A percentile compares a stretch with the other conserved stretches of the same genome.
Conservation (phyloP, 257 asterid species). For the Pogostemon cablin region DNA sequence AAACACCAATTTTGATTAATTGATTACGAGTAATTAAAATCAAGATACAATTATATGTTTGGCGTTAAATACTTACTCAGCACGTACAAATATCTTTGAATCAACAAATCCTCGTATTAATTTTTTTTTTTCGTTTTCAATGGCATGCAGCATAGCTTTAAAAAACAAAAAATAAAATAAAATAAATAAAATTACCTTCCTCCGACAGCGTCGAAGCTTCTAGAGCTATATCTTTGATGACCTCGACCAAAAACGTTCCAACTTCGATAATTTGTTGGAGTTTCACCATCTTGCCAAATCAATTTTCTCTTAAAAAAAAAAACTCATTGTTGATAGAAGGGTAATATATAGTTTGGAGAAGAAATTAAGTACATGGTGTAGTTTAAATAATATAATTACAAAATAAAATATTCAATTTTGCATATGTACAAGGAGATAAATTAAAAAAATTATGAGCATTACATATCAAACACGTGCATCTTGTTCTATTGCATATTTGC, state of each 20-base stretch:
- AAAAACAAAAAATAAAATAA: neutral
- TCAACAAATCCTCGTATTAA: too few relatives aligned
- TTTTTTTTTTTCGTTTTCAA: too few relatives aligned
- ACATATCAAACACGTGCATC: too few relatives aligned
- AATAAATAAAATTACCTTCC: slow-evolving; percentile 7
- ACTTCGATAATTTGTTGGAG: neutral
- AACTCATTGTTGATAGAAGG: neutral
- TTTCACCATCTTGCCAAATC: neutral
- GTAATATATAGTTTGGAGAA: neutral
- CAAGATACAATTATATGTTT: neutral
- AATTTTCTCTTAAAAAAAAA: slow-evolving; percentile 23
- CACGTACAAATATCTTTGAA: too few relatives aligned
- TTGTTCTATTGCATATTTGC: too few relatives aligned
- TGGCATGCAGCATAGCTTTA: neutral
- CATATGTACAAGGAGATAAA: too few relatives aligned
- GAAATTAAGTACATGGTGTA: neutral
- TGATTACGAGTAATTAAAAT: neutral
- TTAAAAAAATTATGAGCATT: too few relatives aligned
- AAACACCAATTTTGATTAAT: neutral
- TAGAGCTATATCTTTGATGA: slow-evolving; percentile 17
- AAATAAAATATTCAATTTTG: too few relatives aligned
- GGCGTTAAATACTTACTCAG: too few relatives aligned
- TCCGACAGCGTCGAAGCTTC: neutral
- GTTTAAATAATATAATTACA: too few relatives aligned
- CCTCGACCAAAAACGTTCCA: slow-evolving; percentile 16